Percentiles rank a stretch among this genome's conserved stretches.
These are phyloP conservation scores for Phytophthora brassicae DNA, from an alignment of 352 stramenopile species.

Conservation along the genomic window DNA sequence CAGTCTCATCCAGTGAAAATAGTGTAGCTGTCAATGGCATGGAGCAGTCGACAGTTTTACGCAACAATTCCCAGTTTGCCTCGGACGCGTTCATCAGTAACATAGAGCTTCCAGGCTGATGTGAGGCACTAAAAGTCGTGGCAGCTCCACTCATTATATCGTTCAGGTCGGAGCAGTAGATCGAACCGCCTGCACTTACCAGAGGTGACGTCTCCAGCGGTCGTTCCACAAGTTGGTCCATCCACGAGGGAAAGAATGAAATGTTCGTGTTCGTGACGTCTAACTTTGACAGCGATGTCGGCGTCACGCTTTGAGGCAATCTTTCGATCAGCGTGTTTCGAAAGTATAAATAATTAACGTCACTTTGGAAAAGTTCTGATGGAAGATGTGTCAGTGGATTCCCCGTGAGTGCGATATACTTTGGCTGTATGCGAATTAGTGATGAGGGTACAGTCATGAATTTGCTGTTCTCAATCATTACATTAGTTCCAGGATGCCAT, in stretches of 20 bases:
- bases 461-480: constrained; percentile 16
- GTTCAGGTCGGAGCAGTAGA: constrained; percentile 12
- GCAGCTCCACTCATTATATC: constrained; percentile 6
- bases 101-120: neutral
- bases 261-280: constrained; percentile 13
- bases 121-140: constrained; percentile 2
- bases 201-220: neutral
- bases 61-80: constrained; percentile 12
- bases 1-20: constrained; percentile 8
- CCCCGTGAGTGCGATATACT: constrained; percentile 5
- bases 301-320: constrained; percentile 6
- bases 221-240: constrained; percentile 10
- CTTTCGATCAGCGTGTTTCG: neutral
- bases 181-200: constrained; percentile 2
- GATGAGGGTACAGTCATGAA: constrained; percentile 2
- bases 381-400: constrained; percentile 1
- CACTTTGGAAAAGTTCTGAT: neutral
- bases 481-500: constrained; percentile 15
- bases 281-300: neutral
- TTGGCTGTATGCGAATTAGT: constrained; percentile 5
- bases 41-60: constrained; percentile 8
- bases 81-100: constrained; percentile 17
- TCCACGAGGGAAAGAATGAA: constrained; percentile 19
- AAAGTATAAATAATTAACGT: neutral
- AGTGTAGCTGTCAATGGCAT: neutral